These are phyloP conservation scores for Trichoderma gamsii DNA, from an alignment of 495 filamentous ascomycete species.

Conservation along the genomic window DNA sequence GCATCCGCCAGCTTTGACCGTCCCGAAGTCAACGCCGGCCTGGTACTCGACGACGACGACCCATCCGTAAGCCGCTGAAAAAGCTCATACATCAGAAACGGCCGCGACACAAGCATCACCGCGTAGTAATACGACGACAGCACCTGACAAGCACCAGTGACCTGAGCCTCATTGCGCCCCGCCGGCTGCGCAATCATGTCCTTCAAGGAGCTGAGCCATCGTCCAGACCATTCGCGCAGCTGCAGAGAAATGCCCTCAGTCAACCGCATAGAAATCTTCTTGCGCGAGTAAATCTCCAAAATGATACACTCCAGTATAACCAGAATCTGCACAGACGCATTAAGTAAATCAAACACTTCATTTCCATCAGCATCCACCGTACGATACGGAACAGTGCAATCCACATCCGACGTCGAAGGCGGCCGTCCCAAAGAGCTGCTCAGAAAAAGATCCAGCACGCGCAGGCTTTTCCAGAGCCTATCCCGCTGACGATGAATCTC, in stretches of 20 bases:
- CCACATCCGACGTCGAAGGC: conserved; percentile 53
- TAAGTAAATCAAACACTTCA: conserved; percentile 37
- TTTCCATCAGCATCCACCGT: conserved; percentile 24
- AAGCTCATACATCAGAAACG: conserved; percentile 44
- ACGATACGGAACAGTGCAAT: conserved; percentile 45
- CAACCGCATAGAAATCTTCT: conserved; percentile 40
- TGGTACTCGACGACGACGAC: conserved; percentile 2
- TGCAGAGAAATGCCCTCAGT: conserved; percentile 42
- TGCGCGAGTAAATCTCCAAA: conserved; percentile 37
- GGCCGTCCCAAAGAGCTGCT: conserved; percentile 55
- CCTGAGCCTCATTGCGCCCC: conserved; percentile 19
- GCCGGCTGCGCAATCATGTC: conserved; percentile 22
- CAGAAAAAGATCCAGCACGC: conserved; percentile 55
- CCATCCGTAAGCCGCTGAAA: conserved; percentile 33
- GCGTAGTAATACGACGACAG: conserved; percentile 42
- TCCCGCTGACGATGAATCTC: conserved; percentile 46
- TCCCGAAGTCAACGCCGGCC: conserved; percentile 21
- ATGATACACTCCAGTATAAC: conserved; percentile 38
- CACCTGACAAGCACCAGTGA: conserved; percentile 37
- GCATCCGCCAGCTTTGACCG: conserved; percentile 40
- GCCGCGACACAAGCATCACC: conserved; percentile 40
- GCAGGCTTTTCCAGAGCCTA: conserved; percentile 55
- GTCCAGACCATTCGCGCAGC: conserved; percentile 39
- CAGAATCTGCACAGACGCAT: conserved; percentile 40
- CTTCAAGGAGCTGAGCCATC: conserved; percentile 35